phyloP scores from a whole-genome alignment of 2,329 filamentous ascomycete species.

The Ceratocystis huliohia region DNA sequence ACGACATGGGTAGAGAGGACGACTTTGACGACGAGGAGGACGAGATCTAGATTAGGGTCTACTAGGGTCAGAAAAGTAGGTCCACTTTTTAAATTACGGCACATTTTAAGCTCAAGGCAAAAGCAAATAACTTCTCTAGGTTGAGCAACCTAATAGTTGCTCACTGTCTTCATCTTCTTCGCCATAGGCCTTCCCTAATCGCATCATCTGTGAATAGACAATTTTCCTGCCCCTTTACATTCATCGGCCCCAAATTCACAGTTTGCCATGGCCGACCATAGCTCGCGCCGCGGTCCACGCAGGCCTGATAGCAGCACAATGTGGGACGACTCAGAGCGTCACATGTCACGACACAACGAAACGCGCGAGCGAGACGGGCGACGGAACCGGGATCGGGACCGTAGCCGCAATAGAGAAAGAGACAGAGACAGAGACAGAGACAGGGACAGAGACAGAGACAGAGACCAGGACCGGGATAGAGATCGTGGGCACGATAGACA shows the following conservation, averaged over 20 bases:
- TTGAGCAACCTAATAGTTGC: background rate
- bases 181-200: background rate
- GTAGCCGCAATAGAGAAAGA: slow-evolving; percentile 25
- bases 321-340: slow-evolving; percentile 44
- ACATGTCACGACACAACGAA: slow-evolving; percentile 23
- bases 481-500: slow-evolving; percentile 26
- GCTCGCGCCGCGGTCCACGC: slow-evolving; percentile 23
- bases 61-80: background rate
- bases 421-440: slow-evolving; percentile 30
- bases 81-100: slow-evolving; percentile 2
- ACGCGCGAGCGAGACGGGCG: slow-evolving; percentile 24
- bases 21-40: slow-evolving; percentile 96
- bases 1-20: slow-evolving; percentile 93
- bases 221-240: background rate
- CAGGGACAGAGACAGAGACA: slow-evolving; percentile 27
- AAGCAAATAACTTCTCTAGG: background rate
- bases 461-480: slow-evolving; percentile 26
- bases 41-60: slow-evolving; percentile 48
- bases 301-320: slow-evolving; percentile 44
- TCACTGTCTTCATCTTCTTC: background rate
- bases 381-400: slow-evolving; percentile 25
- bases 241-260: no score
- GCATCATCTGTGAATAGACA: no score
- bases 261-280: background rate
- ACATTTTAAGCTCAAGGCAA: background rate